phyloP scores from a whole-genome alignment of 768 basidiomycete genomes.

The Xerocomus brunneocitrinus region DNA sequence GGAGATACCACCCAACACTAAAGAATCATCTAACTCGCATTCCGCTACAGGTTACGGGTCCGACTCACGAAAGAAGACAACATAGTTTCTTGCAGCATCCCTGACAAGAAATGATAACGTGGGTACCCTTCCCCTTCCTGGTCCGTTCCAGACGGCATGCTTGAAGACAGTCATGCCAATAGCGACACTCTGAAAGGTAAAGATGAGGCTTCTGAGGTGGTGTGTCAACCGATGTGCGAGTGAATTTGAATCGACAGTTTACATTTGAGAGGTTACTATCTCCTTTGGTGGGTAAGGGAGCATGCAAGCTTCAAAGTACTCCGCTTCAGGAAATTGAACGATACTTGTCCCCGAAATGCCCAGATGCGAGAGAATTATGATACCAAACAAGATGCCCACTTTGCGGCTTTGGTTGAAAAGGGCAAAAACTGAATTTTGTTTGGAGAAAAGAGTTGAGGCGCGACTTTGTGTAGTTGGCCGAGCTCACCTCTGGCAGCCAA shows the following conservation, averaged over 20 bases:
- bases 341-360: conserved; percentile 16
- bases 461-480: too few species aligned
- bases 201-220: conserved; percentile 7
- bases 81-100: conserved; percentile 44
- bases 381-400: conserved; percentile 20
- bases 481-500: conserved; percentile 25
- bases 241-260: conserved; percentile 12
- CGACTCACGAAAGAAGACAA: conserved; percentile 36
- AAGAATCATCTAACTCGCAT: neutral
- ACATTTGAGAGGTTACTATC: neutral
- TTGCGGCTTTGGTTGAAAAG: conserved; percentile 34
- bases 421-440: conserved; percentile 12
- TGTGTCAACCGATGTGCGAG: neutral
- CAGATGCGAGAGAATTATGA: conserved; percentile 18
- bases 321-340: conserved; percentile 2
- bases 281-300: conserved; percentile 12
- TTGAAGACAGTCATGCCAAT: conserved; percentile 38
- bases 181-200: conserved; percentile 35
- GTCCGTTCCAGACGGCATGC: conserved; percentile 31
- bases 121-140: conserved; percentile 40
- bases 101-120: conserved; percentile 38
- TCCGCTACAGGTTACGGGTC: neutral
- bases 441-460: too few species aligned
- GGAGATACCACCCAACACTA: conserved; percentile 3
- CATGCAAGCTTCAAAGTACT: conserved; percentile 20